A percentile compares a stretch with the other conserved stretches of the same genome.
Conservation (phyloP, 805 yeast species). For the Candida piceae region DNA sequence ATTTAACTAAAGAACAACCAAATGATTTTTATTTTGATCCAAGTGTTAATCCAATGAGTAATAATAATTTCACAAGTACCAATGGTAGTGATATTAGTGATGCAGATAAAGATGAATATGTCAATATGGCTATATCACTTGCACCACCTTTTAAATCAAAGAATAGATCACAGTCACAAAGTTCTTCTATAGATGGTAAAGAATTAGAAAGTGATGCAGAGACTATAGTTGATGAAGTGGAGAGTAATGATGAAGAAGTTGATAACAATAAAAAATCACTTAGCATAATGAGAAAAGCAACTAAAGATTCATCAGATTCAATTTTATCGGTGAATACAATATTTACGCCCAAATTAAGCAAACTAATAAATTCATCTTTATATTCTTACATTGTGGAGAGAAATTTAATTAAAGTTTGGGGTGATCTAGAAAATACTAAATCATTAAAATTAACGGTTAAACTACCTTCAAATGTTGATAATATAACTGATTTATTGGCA, state of each 20-base stretch:
- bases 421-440: conserved; percentile 7
- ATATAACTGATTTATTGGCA: conserved; percentile 14
- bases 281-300: conserved; percentile 4
- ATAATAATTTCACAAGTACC: conserved; percentile 1
- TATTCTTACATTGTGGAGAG: conserved; percentile 17
- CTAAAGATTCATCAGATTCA: neutral
- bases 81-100: conserved; percentile 4
- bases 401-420: conserved; percentile 19
- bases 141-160: conserved; percentile 18
- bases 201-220: conserved; percentile 23
- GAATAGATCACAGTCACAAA: too few relatives aligned
- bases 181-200: too few relatives aligned
- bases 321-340: conserved; percentile 9
- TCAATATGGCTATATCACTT: conserved; percentile 22
- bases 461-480: conserved; percentile 7
- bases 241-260: conserved; percentile 2
- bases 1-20: conserved; percentile 17
- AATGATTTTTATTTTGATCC: conserved; percentile 6
- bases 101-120: conserved; percentile 11
- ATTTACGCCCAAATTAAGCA: conserved; percentile 15
- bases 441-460: conserved; percentile 7
- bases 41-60: neutral
- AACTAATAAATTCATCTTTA: conserved; percentile 7
- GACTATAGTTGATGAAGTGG: conserved; percentile 14
- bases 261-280: conserved; percentile 9